These are phyloP conservation scores for Sonneratia alba DNA, from an alignment of 345 rosid species.

Conservation along the genomic window DNA sequence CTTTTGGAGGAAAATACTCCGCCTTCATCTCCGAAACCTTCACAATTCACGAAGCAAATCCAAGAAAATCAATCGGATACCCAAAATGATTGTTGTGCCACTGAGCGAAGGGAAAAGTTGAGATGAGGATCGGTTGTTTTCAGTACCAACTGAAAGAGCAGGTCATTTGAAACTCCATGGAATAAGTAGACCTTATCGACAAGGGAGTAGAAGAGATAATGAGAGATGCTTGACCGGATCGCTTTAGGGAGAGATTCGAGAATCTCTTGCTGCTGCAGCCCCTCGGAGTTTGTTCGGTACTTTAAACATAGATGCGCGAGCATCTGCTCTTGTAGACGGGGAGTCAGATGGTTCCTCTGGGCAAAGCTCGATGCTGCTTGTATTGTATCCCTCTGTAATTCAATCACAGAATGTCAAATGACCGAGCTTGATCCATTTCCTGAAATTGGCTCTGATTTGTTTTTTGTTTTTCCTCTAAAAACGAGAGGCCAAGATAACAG, in stretches of 20 bases:
- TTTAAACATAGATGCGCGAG: slow-evolving; percentile 64
- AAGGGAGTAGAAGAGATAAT: slow-evolving; percentile 59
- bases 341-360: slow-evolving; percentile 54
- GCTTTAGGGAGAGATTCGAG: slow-evolving; percentile 78
- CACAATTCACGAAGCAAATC: slow-evolving; percentile 10
- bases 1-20: slow-evolving; percentile 81
- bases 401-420: not conserved
- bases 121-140: not conserved
- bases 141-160: slow-evolving; percentile 72
- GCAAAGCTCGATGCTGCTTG: slow-evolving; percentile 74
- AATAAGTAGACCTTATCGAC: slow-evolving; percentile 62
- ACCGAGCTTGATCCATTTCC: not conserved
- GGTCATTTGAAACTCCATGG: slow-evolving; percentile 60
- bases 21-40: slow-evolving; percentile 85
- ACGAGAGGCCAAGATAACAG: too few relatives aligned
- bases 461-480: too few relatives aligned
- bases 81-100: not conserved
- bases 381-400: slow-evolving; percentile 61
- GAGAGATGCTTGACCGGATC: slow-evolving; percentile 63
- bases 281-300: slow-evolving; percentile 63
- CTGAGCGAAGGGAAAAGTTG: not conserved
- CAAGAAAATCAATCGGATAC: not conserved
- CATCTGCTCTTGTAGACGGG: slow-evolving; percentile 70
- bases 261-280: slow-evolving; percentile 73
- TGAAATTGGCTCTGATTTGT: too few relatives aligned